phyloP scores from a whole-genome alignment of 495 filamentous ascomycete species.

The Penicillium chermesinum region DNA sequence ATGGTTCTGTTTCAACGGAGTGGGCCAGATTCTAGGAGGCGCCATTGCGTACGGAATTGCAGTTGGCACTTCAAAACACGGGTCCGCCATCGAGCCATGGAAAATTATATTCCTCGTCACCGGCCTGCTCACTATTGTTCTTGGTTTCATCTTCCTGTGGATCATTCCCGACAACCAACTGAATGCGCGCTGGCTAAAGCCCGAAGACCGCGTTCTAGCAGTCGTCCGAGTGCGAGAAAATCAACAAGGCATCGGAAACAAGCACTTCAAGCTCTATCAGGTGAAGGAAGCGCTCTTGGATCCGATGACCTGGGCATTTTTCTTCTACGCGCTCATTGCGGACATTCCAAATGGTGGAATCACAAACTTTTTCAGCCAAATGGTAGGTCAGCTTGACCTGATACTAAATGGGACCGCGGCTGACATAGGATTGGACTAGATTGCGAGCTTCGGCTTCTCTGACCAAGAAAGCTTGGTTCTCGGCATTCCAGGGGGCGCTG shows the following conservation, averaged over 20 bases:
- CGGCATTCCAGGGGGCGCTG: conserved; percentile 59
- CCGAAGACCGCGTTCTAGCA: conserved; percentile 55
- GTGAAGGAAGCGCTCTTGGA: conserved; percentile 54
- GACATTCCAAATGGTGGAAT: conserved; percentile 67
- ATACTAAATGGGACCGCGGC: conserved; percentile 25
- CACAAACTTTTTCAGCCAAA: conserved; percentile 66
- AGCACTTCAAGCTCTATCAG: conserved; percentile 61
- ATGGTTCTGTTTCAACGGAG: conserved; percentile 62
- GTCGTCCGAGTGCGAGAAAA: conserved; percentile 59
- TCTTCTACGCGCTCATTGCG: conserved; percentile 55
- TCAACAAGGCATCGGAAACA: conserved; percentile 65
- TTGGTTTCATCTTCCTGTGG: conserved; percentile 57
- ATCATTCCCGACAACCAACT: conserved; percentile 65
- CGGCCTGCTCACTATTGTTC: conserved; percentile 53
- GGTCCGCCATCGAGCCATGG: conserved; percentile 55
- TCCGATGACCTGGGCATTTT: conserved; percentile 62
- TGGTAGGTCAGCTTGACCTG: conserved; percentile 23
- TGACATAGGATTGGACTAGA: conserved; percentile 14
- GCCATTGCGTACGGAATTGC: conserved; percentile 62
- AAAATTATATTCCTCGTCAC: conserved; percentile 65
- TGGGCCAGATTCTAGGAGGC: conserved; percentile 58
- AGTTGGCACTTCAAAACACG: conserved; percentile 47
- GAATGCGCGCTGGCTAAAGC: conserved; percentile 61
- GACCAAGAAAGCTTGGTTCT: conserved; percentile 58
- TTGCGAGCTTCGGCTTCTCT: conserved; percentile 46